Evolutionary conservation across 164 flowering plant species (phyloP), one percentile per base, ranked within the genome.

Genomic region (Nelumbo lutea): DNA sequence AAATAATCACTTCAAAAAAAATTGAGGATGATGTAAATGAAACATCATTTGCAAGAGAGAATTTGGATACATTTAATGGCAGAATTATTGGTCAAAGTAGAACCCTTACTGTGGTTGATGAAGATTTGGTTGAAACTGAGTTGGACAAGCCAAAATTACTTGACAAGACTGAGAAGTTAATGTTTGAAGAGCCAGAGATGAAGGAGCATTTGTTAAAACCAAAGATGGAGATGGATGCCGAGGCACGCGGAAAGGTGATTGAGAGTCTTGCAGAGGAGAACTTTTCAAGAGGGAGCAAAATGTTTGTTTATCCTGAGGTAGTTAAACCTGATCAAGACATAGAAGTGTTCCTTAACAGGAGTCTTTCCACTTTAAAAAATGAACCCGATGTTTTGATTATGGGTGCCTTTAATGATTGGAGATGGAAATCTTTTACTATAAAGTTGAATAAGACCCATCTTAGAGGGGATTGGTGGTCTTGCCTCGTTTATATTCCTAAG

Each of bases 321-420:
- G 90, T 84, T 62, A 88, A 81, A 78, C 86, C 97, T 75, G 90
- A 81, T 77, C 76, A 84, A 77, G 86, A 84, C 45, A 76, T 89
- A 59, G 95, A 90, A 77, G 73, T 96, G 66, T 93, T 88, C 76
- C 79, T 96, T 15, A 89, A 96, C 66, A 83, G 83, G 75, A 82
- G 85, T 73, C 70, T 89, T 1, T 89, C 98, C 45, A 77, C 87
- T 64, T 79, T 96, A 67, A 86, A 75, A 40, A 69, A 79, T 70
- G 94, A 92, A 78, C 83, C 84, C 39, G 86, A 84, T 72, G 79
- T 91, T 69, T 48, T 87, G 62, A 85, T 93, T 42, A 93, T 88
- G 95, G 99, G 99, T 50, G 97, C 96, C 10, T 96, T 93, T 64
- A 96, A 96, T 80, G 97, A 86, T 69, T 96, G 99, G 99, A 79